A percentile compares a stretch with the other conserved stretches of the same genome.
phyloP scores from a whole-genome alignment of 345 rosid genomes.

The Cardiospermum halicacabum region DNA sequence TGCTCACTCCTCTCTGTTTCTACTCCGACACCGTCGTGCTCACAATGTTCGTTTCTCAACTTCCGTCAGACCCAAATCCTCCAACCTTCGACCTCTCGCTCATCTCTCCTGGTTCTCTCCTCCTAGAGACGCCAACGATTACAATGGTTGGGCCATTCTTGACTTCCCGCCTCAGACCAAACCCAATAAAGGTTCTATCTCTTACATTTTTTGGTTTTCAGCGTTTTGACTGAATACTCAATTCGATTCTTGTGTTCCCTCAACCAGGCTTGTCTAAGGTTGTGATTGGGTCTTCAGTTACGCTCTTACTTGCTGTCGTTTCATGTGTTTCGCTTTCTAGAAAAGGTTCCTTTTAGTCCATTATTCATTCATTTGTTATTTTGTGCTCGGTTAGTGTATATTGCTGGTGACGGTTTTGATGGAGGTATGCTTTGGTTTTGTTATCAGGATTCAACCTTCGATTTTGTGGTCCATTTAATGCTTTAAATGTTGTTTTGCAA shows the following conservation, averaged over 20 bases:
- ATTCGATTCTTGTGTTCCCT: constrained; percentile 10
- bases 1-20: constrained; percentile 21
- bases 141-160: constrained; percentile 60
- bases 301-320: constrained; percentile 44
- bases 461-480: constrained; percentile 27
- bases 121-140: constrained; percentile 20
- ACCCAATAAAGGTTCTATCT: constrained; percentile 33
- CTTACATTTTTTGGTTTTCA: background rate
- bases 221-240: background rate
- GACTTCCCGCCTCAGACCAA: constrained; percentile 25
- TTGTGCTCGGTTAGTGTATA: background rate
- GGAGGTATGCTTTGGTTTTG: constrained; percentile 9
- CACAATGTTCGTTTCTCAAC: constrained; percentile 20
- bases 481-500: constrained; percentile 21
- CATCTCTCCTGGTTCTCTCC: constrained; percentile 54
- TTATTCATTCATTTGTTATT: background rate
- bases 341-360: constrained; percentile 39
- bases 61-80: constrained; percentile 26
- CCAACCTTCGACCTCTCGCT: constrained; percentile 29
- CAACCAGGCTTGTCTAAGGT: constrained; percentile 48
- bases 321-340: constrained; percentile 54
- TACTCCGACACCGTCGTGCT: constrained; percentile 43
- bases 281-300: constrained; percentile 50
- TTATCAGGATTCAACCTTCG: constrained; percentile 48
- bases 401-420: background rate